Base-by-base conservation (phyloP, 768 basidiomycete species). In the Hydnomerulius pinastri region DNA sequence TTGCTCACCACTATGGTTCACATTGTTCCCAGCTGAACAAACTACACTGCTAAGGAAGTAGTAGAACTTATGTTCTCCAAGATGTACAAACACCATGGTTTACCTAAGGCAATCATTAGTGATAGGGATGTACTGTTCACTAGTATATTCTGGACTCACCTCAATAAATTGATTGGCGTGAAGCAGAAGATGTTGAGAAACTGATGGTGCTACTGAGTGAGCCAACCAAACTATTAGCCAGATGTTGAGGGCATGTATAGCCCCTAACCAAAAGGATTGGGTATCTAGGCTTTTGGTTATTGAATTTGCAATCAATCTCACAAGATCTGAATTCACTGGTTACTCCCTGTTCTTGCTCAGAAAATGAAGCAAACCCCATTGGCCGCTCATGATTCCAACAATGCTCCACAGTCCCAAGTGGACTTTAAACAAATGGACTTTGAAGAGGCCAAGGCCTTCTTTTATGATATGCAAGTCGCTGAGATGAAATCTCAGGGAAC, bases 81-180 rank as follows among this genome's bases (percentile, higher is more conserved):
- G 1, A 60, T 76, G 0, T 74, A 73, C 36, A 69, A 68, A 25
- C 56, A 62, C 0, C 72, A 77, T 48, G 75, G 77, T 0, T 45
- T 78, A 1, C 77, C 73, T 0, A 48, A 55, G 2, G 21, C 46
- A 0, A 74, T 80, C 1, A 60, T 79, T 0, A 72, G 68, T 13
- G 75, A 79, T 46, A 54, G 74, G 1, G 75, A 77, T 46, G 53
- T 66, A 0, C 54, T 73, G 4, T 80, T 78, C 55, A 78, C 73
- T 0, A 72, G 73, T n/a, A 46, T 37, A 0, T 78, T 78, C 51
- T 79, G 77, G 78, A 41, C 46, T 8, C 58, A 64, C 7, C 54
- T 78, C 0, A 59, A 73, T 49, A 37, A 53, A 33, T 58, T 60
- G 6, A 45, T 72, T 0, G 67, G 68, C 0, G 58, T 61, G 0